A percentile compares a stretch with the other conserved stretches of the same genome.
These are phyloP conservation scores for Phytophthora citricola DNA, from an alignment of 352 stramenopile genomes.

Conservation along the genomic window DNA sequence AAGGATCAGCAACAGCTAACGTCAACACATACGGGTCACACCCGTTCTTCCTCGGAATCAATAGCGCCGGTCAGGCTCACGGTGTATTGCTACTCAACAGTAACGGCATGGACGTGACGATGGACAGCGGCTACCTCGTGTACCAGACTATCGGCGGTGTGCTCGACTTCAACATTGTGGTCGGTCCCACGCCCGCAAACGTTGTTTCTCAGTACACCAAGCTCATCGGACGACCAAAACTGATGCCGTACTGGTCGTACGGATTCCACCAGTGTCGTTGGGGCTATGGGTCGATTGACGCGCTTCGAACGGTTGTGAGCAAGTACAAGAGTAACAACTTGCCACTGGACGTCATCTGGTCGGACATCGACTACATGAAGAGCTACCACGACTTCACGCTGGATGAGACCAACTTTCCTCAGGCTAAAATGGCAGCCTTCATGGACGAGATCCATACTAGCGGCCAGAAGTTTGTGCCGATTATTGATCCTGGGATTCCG, in stretches of 20 bases:
- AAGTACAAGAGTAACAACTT: slow-evolving; percentile 51
- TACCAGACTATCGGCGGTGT: slow-evolving; percentile 69
- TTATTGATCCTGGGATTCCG: slow-evolving; percentile 85
- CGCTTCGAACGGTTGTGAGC: slow-evolving; percentile 47
- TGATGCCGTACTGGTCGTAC: slow-evolving; percentile 77
- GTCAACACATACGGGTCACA: slow-evolving; percentile 72
- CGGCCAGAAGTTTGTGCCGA: slow-evolving; percentile 77
- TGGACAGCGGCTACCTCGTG: slow-evolving; percentile 42
- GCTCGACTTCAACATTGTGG: slow-evolving; percentile 68
- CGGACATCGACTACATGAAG: slow-evolving; percentile 77
- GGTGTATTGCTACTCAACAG: slow-evolving; percentile 66
- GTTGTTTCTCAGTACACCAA: slow-evolving; percentile 67
- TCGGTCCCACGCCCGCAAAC: slow-evolving; percentile 45
- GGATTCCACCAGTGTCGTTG: slow-evolving; percentile 77
- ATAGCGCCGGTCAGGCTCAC: slow-evolving; percentile 47
- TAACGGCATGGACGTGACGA: slow-evolving; percentile 73
- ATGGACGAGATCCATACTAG: slow-evolving; percentile 58
- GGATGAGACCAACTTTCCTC: slow-evolving; percentile 54
- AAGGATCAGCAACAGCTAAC: slow-evolving; percentile 30
- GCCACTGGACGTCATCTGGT: slow-evolving; percentile 65
- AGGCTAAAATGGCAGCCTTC: slow-evolving; percentile 39
- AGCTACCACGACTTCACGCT: slow-evolving; percentile 71
- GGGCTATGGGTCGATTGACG: slow-evolving; percentile 43
- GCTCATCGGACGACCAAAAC: slow-evolving; percentile 59
- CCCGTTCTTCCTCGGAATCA: slow-evolving; percentile 64